phyloP scores from a whole-genome alignment of 202 grass and related monocot genomes.

The Setaria italica region DNA sequence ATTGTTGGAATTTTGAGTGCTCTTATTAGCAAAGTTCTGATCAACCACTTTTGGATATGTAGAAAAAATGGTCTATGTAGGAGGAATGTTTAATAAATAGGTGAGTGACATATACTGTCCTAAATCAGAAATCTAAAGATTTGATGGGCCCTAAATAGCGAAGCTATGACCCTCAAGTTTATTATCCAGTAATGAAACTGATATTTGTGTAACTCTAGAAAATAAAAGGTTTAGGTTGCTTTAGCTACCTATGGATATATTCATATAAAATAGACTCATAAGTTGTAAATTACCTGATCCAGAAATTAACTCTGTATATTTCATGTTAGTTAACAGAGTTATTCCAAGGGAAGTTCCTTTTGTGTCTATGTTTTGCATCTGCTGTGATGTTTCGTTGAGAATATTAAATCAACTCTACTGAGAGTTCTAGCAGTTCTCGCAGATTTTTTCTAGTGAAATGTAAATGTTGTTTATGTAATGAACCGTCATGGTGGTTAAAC shows the following conservation, averaged over 20 bases:
- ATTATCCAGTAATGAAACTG: neutral
- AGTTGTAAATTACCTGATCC: neutral
- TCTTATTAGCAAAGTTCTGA: neutral
- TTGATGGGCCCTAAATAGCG: neutral
- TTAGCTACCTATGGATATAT: neutral
- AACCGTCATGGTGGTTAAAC: neutral
- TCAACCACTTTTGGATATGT: neutral
- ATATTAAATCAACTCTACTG: conserved; percentile 8
- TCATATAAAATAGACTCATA: neutral
- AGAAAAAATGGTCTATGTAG: neutral
- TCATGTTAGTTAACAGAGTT: neutral
- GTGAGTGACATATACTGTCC: neutral
- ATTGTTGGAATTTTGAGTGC: neutral
- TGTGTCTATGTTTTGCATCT: conserved; percentile 16
- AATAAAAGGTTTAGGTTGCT: neutral
- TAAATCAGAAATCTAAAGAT: conserved; percentile 7
- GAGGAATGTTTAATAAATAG: neutral
- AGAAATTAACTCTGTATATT: conserved; percentile 1
- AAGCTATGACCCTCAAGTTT: neutral
- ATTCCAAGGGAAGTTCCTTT: neutral
- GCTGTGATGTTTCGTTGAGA: neutral
- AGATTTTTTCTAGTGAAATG: neutral
- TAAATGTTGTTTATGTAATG: conserved; percentile 10
- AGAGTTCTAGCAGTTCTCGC: neutral
- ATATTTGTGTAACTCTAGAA: neutral